phyloP scores from a whole-genome alignment of 1,284 basidiomycete genomes.

The Vanrija humicola region DNA sequence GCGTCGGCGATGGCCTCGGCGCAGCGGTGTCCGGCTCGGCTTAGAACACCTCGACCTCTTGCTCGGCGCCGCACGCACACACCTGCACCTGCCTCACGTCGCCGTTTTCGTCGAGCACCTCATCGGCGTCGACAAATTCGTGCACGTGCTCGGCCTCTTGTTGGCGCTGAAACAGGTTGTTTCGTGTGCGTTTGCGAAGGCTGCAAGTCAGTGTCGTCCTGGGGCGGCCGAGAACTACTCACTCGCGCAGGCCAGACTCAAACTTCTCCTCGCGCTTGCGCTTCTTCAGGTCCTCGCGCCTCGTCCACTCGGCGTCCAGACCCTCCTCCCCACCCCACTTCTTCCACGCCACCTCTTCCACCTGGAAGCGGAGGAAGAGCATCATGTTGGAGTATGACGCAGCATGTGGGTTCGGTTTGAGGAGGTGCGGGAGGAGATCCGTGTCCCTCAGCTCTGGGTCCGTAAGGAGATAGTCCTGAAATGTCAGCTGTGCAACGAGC shows the following conservation, averaged over 20 bases:
- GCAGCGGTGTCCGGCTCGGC: neutral
- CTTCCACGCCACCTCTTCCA: conserved; percentile 93
- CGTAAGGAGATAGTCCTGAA: conserved; percentile 81
- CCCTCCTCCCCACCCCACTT: conserved; percentile 96
- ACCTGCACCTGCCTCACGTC: conserved; percentile 54
- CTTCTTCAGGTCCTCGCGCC: conserved; percentile 75
- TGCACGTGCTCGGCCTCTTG: conserved; percentile 85
- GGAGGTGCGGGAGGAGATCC: conserved; percentile 84
- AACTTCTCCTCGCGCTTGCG: conserved; percentile 91
- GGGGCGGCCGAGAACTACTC: conserved; percentile 15
- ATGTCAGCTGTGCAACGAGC: neutral
- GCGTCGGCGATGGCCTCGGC: neutral
- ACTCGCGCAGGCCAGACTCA: conserved; percentile 73
- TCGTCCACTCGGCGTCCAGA: conserved; percentile 82
- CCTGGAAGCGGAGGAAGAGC: conserved; percentile 90
- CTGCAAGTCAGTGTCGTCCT: conserved; percentile 17
- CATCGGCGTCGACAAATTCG: conserved; percentile 63
- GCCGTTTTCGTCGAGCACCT: conserved; percentile 53
- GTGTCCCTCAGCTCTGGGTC: conserved; percentile 88
- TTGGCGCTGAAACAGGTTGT: conserved; percentile 81
- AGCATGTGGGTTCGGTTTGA: conserved; percentile 95
- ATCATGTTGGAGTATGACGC: conserved; percentile 99
- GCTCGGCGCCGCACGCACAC: conserved; percentile 82
- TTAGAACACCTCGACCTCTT: conserved; percentile 77
- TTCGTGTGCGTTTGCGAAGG: conserved; percentile 75